Conservation (phyloP, 2,329 filamentous ascomycete species). For the Xylaria multiplex region DNA sequence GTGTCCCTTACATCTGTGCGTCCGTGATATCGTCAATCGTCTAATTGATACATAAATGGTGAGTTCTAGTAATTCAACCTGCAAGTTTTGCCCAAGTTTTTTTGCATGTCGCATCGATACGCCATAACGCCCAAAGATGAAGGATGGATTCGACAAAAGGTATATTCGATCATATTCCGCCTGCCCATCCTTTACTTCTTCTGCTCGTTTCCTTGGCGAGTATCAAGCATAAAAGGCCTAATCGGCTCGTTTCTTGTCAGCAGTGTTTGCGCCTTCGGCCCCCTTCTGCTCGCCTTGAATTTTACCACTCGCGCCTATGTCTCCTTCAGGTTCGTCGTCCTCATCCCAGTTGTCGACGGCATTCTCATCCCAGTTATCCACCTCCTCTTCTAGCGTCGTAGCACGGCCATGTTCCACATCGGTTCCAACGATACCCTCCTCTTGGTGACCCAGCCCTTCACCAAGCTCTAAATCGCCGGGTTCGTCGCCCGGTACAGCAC, state of each 20-base stretch:
- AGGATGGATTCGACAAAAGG: conserved; percentile 26
- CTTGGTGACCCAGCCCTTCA: conserved; percentile 63
- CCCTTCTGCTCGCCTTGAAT: conserved; percentile 45
- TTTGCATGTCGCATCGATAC: conserved; percentile 30
- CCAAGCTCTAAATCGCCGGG: conserved; percentile 80
- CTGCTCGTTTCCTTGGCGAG: not conserved
- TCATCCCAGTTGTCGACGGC: conserved; percentile 63
- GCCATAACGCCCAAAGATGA: conserved; percentile 41
- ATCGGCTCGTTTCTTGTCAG: conserved; percentile 51
- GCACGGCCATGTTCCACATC: conserved; percentile 44
- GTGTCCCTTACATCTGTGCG: not conserved
- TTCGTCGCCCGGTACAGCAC: conserved; percentile 34
- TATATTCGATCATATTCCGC: conserved; percentile 38
- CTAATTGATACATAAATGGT: conserved; percentile 34
- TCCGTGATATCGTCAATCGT: conserved; percentile 35
- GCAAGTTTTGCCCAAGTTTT: conserved; percentile 22
- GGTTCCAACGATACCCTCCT: conserved; percentile 67
- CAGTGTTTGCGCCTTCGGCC: conserved; percentile 40
- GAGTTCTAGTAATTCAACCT: conserved; percentile 20
- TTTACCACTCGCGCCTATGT: conserved; percentile 42
- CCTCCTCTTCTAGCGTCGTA: conserved; percentile 76
- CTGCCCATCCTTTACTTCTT: not conserved
- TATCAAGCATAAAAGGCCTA: conserved; percentile 32
- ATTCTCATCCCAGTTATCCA: conserved; percentile 96
- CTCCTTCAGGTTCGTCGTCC: conserved; percentile 54